Evolutionary conservation across 2,329 filamentous ascomycete genomes (phyloP), one percentile per base, ranked within the genome.

Genomic region (Fusarium sp.): DNA sequence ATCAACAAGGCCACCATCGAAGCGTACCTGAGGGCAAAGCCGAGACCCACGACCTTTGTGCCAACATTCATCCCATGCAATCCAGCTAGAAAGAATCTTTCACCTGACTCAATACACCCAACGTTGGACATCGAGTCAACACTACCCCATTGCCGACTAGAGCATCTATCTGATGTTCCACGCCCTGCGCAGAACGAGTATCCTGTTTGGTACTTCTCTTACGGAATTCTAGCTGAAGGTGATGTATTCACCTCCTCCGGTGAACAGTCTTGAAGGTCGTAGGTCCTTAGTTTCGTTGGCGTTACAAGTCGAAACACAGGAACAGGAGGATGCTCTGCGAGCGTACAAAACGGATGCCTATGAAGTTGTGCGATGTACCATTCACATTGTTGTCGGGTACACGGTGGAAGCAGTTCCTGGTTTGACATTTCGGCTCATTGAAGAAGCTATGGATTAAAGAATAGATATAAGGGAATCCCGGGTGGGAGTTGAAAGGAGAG

Each of bases 201-300:
- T 11, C 65, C 59, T 5, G 43, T 72, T 8, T 64, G 40, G 56
- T 70, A 67, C 16, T 72, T 73, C 8, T 10, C 60, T 19, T 64
- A 70, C 6, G 59, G 56, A 2, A 60, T 35, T 4, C 43, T 64
- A 5, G 38, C 57, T 3, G 28, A 73, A 2, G 13, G 10, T 2
- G 5, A 13, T 33, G 11, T 32, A 32, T 32, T 32, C 30, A 12
- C 30, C n/a, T n/a, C n/a, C 6, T 40, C 35, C 61, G 16, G 43
- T 58, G 8, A 37, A 71, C 8, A 40, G 60, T 28, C 19, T 23
- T 18, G n/a, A 40, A 8, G 40, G n/a, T 3, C 19, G 9, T 3
- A 28, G 21, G 1, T 23, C 2, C 4, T 4, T 54, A 5, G 8
- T n/a, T 11, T 58, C 54, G 1, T 52, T 60, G 11, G 53, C 58